A percentile compares a stretch with the other conserved stretches of the same genome.
Evolutionary conservation across 2,329 filamentous ascomycete genomes (phyloP).

Genomic region (Niveomyces coronatus): DNA sequence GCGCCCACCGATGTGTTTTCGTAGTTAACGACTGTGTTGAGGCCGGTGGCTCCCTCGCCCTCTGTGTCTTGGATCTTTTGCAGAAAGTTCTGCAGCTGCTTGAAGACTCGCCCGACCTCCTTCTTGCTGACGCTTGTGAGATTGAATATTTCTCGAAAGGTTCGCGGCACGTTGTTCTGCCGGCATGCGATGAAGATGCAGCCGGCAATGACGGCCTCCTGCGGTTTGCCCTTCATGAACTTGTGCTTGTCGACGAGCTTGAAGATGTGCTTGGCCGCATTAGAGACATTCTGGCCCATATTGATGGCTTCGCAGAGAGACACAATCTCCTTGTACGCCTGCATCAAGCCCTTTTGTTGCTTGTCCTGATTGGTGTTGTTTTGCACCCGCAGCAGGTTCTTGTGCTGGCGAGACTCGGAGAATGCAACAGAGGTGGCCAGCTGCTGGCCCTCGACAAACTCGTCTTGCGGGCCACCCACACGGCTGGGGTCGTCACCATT

Average conservation of each 20-base stretch:
- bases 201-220: constrained; percentile 87
- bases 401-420: constrained; percentile 59
- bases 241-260: constrained; percentile 90
- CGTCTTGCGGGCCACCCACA: constrained; percentile 90
- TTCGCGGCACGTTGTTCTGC: constrained; percentile 75
- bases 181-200: constrained; percentile 98
- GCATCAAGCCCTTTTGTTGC: constrained; percentile 67
- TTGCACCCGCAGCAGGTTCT: constrained; percentile 73
- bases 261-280: constrained; percentile 89
- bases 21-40: constrained; percentile 56
- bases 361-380: constrained; percentile 81
- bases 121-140: constrained; percentile 93
- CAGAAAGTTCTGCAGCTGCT: constrained; percentile 81
- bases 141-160: constrained; percentile 89
- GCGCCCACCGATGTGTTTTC: constrained; percentile 70
- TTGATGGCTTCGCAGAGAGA: constrained; percentile 77
- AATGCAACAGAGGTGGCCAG: constrained; percentile 82
- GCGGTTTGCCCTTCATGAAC: constrained; percentile 88
- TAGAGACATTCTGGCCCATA: constrained; percentile 69
- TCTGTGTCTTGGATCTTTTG: constrained; percentile 56
- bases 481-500: constrained; percentile 93
- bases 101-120: constrained; percentile 94
- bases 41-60: constrained; percentile 34
- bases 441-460: constrained; percentile 81
- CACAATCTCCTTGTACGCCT: constrained; percentile 84